These are phyloP conservation scores for Fusarium sp. DNA, from an alignment of 2,329 filamentous ascomycete genomes.

Conservation along the genomic window DNA sequence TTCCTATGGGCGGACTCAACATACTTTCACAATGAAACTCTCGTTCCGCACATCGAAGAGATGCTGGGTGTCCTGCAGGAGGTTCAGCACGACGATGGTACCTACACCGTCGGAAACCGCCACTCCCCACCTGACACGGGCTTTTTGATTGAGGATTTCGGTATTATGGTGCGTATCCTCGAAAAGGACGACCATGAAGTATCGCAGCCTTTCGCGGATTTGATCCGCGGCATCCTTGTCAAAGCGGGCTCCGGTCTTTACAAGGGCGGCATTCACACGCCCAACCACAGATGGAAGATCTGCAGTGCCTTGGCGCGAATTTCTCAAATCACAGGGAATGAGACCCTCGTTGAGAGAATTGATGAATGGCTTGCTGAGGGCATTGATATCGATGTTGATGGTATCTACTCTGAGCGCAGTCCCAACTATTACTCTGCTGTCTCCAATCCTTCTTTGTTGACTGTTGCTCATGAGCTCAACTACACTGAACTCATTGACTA, in stretches of 20 bases:
- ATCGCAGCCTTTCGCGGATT: not conserved
- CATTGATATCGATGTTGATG: slow-evolving; percentile 19
- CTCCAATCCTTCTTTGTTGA: slow-evolving; percentile 12
- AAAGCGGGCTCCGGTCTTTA: slow-evolving; percentile 16
- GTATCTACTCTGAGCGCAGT: slow-evolving; percentile 21
- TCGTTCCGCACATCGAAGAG: slow-evolving; percentile 6
- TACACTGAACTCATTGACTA: not conserved
- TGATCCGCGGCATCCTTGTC: slow-evolving; percentile 12
- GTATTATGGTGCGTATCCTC: slow-evolving; percentile 24
- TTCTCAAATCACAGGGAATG: not conserved
- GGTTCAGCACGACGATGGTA: slow-evolving; percentile 12
- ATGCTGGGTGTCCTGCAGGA: slow-evolving; percentile 3
- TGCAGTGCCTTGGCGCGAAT: slow-evolving; percentile 23
- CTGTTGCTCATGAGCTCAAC: slow-evolving; percentile 14
- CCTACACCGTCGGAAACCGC: slow-evolving; percentile 19
- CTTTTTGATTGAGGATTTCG: slow-evolving; percentile 23
- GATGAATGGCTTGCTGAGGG: slow-evolving; percentile 25
- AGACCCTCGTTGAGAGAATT: slow-evolving; percentile 6
- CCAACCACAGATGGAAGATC: slow-evolving; percentile 25
- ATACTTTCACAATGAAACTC: slow-evolving; percentile 16
- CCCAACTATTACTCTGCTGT: slow-evolving; percentile 24
- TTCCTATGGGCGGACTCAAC: slow-evolving; percentile 18
- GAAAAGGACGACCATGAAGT: slow-evolving; percentile 8
- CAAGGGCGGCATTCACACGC: slow-evolving; percentile 16
- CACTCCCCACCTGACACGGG: slow-evolving; percentile 24